Conservation (phyloP, 768 basidiomycete genomes). For the Leucocoprinus sp. region DNA sequence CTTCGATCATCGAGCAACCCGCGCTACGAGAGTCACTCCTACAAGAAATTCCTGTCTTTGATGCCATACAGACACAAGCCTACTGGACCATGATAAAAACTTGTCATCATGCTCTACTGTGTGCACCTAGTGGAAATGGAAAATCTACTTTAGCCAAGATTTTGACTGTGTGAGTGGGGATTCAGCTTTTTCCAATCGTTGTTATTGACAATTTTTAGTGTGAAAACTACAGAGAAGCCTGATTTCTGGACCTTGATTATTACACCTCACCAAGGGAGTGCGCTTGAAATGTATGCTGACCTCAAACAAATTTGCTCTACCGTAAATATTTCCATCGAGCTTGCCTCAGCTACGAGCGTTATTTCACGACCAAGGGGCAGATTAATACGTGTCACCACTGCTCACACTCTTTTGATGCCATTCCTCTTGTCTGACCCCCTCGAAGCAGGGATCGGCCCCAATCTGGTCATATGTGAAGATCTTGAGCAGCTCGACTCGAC, state of each 20-base stretch:
- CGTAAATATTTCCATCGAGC: slow-evolving; percentile 33
- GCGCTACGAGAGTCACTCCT: slow-evolving; percentile 38
- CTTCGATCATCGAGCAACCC: slow-evolving; percentile 41
- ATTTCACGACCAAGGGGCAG: slow-evolving; percentile 30
- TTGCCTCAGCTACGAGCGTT: slow-evolving; percentile 12
- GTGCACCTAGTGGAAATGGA: slow-evolving; percentile 74
- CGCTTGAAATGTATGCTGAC: slow-evolving; percentile 47
- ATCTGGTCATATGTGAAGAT: slow-evolving; percentile 74
- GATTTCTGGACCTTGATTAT: slow-evolving; percentile 58
- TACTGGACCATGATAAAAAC: slow-evolving; percentile 79
- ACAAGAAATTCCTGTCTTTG: slow-evolving; percentile 48
- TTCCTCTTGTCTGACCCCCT: slow-evolving; percentile 25
- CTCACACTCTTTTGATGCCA: slow-evolving; percentile 39
- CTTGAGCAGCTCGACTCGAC: slow-evolving; percentile 72
- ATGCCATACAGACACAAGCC: slow-evolving; percentile 81
- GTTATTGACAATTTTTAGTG: slow-evolving; percentile 34
- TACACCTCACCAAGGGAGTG: slow-evolving; percentile 48
- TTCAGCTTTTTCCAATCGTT: background rate
- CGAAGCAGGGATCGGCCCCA: slow-evolving; percentile 32
- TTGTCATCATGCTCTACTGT: slow-evolving; percentile 57
- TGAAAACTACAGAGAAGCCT: slow-evolving; percentile 33
- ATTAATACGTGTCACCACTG: slow-evolving; percentile 49
- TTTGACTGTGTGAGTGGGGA: slow-evolving; percentile 59
- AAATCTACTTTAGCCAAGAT: slow-evolving; percentile 71
- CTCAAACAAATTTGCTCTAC: slow-evolving; percentile 33